Evolutionary conservation across 2,329 filamentous ascomycete species (phyloP).

Genomic region (Didymella pomorum): DNA sequence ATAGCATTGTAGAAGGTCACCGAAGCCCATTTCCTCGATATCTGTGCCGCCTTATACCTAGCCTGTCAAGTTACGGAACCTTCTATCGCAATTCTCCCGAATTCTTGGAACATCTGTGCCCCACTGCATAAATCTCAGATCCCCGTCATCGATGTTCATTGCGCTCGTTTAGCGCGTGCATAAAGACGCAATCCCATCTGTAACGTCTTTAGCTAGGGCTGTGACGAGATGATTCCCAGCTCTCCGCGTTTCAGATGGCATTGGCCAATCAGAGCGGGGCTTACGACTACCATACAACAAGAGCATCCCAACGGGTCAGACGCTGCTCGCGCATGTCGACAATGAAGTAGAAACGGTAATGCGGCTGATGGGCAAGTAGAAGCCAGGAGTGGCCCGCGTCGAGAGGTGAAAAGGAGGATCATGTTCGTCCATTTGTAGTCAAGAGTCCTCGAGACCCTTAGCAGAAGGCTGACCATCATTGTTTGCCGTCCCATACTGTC

Average conservation of each 20-base stretch:
- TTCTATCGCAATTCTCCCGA: constrained; percentile 10
- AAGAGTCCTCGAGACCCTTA: constrained; percentile 2
- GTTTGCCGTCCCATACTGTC: constrained; percentile 3
- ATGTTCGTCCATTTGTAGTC: constrained; percentile 1
- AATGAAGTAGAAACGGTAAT: constrained; percentile 25
- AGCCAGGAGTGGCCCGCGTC: neutral
- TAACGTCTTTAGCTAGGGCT: constrained; percentile 9
- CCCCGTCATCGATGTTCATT: constrained; percentile 4
- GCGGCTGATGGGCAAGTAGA: constrained; percentile 20
- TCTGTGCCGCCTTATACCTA: neutral
- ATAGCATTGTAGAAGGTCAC: neutral
- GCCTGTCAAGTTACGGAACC: constrained; percentile 9
- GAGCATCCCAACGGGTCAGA: constrained; percentile 12
- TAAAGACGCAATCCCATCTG: constrained; percentile 27
- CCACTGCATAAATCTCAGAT: constrained; percentile 13
- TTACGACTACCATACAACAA: constrained; percentile 3
- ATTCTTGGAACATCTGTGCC: constrained; percentile 1
- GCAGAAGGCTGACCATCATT: constrained; percentile 1
- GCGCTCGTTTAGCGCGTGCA: constrained; percentile 15
- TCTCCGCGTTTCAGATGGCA: constrained; percentile 12
- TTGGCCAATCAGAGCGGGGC: constrained; percentile 12
- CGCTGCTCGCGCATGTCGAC: constrained; percentile 3
- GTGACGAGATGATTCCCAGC: constrained; percentile 6
- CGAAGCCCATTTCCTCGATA: neutral
- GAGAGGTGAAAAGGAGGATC: constrained; percentile 5